phyloP scores from a whole-genome alignment of 2,329 filamentous ascomycete species.

The Metarhizium humberi region DNA sequence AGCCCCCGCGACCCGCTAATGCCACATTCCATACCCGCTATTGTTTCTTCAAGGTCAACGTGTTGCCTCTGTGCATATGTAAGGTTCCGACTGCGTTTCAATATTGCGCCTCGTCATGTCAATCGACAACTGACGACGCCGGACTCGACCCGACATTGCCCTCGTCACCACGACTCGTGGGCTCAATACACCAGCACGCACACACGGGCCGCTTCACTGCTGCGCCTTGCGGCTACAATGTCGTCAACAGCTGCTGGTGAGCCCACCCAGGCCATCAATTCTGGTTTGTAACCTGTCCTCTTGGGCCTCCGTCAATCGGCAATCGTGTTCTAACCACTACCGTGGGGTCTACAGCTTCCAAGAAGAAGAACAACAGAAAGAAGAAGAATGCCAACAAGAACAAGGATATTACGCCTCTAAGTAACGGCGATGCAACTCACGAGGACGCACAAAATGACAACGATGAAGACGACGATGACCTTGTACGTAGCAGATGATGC shows the following conservation, averaged over 20 bases:
- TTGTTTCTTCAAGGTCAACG: conserved; percentile 1
- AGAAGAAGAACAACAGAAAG: conserved; percentile 52
- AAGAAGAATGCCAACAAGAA: conserved; percentile 46
- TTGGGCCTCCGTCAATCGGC: conserved; percentile 4
- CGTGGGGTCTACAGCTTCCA: conserved; percentile 27
- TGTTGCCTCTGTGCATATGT: not conserved
- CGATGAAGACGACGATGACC: conserved; percentile 34
- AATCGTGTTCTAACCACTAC: conserved; percentile 21
- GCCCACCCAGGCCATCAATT: conserved; percentile 24
- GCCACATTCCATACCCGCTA: conserved; percentile 1
- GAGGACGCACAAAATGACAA: conserved; percentile 28
- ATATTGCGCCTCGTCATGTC: conserved; percentile 1
- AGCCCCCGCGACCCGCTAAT: conserved; percentile 1
- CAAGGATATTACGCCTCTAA: conserved; percentile 29
- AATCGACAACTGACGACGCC: not conserved
- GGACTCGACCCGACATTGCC: conserved; percentile 5
- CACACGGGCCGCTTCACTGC: conserved; percentile 2
- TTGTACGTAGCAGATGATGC: conserved; percentile 1
- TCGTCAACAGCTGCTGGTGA: conserved; percentile 28
- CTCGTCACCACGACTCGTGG: conserved; percentile 8
- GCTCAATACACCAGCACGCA: conserved; percentile 9
- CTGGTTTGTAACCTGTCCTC: conserved; percentile 20
- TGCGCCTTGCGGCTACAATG: conserved; percentile 21
- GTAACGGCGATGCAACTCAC: conserved; percentile 20
- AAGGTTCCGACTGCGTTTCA: not conserved